Percentiles rank a stretch among this genome's conserved stretches.
Conservation (phyloP, 169 alveolate genomes). For the Cryptosporidium parvum region DNA sequence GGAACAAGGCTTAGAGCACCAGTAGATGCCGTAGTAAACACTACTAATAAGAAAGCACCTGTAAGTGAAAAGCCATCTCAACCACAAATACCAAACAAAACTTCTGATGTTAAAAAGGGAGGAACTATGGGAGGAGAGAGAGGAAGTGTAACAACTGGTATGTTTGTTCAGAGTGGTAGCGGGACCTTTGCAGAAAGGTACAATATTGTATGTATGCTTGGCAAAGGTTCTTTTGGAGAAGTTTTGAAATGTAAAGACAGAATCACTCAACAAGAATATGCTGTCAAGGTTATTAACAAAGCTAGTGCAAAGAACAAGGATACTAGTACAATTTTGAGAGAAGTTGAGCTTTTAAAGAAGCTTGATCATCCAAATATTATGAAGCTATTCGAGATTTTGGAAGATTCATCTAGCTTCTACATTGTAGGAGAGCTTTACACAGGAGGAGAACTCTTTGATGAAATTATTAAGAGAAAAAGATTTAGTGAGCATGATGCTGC, state of each 20-base stretch:
- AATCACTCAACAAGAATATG: constrained; percentile 89
- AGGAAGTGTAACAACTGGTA: constrained; percentile 89
- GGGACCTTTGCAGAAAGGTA: constrained; percentile 87
- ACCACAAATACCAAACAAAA: not conserved
- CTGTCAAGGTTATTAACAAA: constrained; percentile 91
- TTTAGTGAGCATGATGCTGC: constrained; percentile 94
- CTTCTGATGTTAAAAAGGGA: constrained; percentile 8
- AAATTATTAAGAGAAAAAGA: constrained; percentile 89
- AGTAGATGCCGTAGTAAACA: not conserved
- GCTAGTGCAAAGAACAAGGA: constrained; percentile 88
- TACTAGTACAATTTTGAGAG: constrained; percentile 86
- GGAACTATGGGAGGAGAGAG: constrained; percentile 52
- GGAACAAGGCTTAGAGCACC: constrained; percentile 42
- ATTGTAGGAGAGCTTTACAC: constrained; percentile 92
- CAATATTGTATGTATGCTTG: constrained; percentile 89
- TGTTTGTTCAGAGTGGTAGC: constrained; percentile 89
- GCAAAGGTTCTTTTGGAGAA: constrained; percentile 94
- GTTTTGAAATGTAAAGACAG: constrained; percentile 89
- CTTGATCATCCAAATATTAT: constrained; percentile 92
- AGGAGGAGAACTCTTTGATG: constrained; percentile 96
- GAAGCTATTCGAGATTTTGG: constrained; percentile 91
- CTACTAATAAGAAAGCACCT: not conserved
- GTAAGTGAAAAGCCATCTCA: not conserved
- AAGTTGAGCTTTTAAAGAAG: constrained; percentile 87
- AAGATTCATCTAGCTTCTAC: constrained; percentile 88